phyloP scores from a whole-genome alignment of 371 early-diverging fungal species.

The Syncephalis plumigaleata region DNA sequence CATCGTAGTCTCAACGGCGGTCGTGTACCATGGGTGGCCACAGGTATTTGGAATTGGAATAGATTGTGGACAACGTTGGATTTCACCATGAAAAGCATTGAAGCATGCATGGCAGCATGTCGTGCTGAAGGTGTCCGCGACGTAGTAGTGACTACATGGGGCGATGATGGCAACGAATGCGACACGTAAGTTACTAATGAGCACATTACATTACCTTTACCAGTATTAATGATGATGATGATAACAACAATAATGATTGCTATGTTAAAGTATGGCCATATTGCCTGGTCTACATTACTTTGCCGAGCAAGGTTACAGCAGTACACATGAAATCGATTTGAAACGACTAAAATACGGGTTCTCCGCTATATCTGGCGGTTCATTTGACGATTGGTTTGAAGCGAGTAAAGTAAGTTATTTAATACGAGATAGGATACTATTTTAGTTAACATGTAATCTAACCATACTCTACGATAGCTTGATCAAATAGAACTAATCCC shows the following conservation, averaged over 20 bases:
- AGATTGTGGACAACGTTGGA: constrained; percentile 66
- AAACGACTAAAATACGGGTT: constrained; percentile 35
- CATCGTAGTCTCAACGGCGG: constrained; percentile 31
- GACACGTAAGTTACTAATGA: constrained; percentile 29
- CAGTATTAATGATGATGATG: not conserved
- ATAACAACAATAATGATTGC: not conserved
- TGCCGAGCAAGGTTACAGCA: constrained; percentile 54
- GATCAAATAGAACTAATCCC: too few relatives aligned
- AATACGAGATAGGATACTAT: too few relatives aligned
- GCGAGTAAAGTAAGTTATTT: too few relatives aligned
- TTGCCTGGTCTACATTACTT: constrained; percentile 60
- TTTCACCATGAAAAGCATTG: constrained; percentile 57
- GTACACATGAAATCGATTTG: constrained; percentile 34
- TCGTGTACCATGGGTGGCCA: too few relatives aligned
- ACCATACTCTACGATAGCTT: too few relatives aligned
- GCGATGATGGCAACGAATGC: constrained; percentile 83
- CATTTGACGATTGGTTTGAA: constrained; percentile 39
- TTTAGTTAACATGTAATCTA: too few relatives aligned
- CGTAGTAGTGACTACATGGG: constrained; percentile 71
- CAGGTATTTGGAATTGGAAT: constrained; percentile 69
- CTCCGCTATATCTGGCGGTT: constrained; percentile 64
- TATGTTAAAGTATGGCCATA: constrained; percentile 5
- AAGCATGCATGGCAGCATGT: constrained; percentile 45
- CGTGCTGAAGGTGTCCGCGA: constrained; percentile 36
- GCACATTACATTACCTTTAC: too few relatives aligned